These are phyloP conservation scores for Alternaria ventricosa DNA, from an alignment of 2,329 filamentous ascomycete genomes.

Conservation along the genomic window DNA sequence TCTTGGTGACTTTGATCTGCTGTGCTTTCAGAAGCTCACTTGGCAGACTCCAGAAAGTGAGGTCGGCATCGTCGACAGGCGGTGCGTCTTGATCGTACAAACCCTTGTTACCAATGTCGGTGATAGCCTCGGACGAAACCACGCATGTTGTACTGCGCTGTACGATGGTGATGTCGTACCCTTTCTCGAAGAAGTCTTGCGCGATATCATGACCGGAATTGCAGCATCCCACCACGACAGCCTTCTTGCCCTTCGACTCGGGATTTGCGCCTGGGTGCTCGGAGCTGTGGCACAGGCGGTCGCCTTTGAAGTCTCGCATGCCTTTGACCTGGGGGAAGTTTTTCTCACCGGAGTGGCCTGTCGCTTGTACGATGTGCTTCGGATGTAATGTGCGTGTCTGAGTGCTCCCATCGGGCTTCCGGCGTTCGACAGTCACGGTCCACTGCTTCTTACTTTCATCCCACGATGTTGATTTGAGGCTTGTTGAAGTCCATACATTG, in stretches of 20 bases:
- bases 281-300: conserved; percentile 40
- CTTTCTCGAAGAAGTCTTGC: conserved; percentile 55
- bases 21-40: conserved; percentile 41
- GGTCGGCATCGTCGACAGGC: conserved; percentile 37
- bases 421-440: conserved; percentile 44
- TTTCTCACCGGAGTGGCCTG: conserved; percentile 41
- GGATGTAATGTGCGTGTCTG: conserved; percentile 36
- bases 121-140: conserved; percentile 34
- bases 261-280: conserved; percentile 42
- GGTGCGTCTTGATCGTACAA: conserved; percentile 38
- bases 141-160: conserved; percentile 54
- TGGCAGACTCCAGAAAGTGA: conserved; percentile 44
- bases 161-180: conserved; percentile 55
- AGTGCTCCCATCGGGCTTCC: conserved; percentile 25
- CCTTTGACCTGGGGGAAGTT: conserved; percentile 40
- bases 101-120: conserved; percentile 38
- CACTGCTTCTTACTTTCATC: conserved; percentile 46
- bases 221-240: conserved; percentile 56
- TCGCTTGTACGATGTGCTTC: conserved; percentile 40
- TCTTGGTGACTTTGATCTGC: conserved; percentile 33
- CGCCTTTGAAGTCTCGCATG: conserved; percentile 48
- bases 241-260: conserved; percentile 49
- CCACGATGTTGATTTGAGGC: conserved; percentile 49
- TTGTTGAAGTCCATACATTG: conserved; percentile 50
- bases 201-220: conserved; percentile 60